phyloP scores from a whole-genome alignment of 495 filamentous ascomycete species.

The Aspergillus campestris region DNA sequence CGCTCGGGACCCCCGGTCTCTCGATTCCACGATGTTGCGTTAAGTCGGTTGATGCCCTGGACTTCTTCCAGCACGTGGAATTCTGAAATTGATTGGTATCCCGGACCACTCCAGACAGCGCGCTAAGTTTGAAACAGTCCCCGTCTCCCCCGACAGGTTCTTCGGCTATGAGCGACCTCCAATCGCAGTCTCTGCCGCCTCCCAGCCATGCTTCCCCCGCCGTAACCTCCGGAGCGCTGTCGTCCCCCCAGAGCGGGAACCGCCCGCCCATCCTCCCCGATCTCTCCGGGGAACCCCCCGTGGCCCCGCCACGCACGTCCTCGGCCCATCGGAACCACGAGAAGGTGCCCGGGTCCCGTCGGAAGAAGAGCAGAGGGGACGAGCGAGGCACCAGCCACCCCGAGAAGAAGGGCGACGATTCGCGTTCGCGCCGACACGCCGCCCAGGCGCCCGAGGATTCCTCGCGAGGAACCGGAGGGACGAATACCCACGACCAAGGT shows the following conservation, averaged over 20 bases:
- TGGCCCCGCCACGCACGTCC: slow-evolving; percentile 38
- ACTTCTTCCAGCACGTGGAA: not conserved
- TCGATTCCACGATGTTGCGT: slow-evolving; percentile 32
- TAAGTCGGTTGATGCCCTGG: not conserved
- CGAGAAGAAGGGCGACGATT: slow-evolving; percentile 23
- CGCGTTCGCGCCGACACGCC: slow-evolving; percentile 23
- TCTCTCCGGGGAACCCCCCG: slow-evolving; percentile 29
- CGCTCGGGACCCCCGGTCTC: slow-evolving; percentile 20
- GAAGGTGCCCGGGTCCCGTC: slow-evolving; percentile 26
- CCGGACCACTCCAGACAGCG: not conserved
- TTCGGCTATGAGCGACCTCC: slow-evolving; percentile 39
- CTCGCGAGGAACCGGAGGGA: slow-evolving; percentile 13
- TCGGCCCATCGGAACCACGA: slow-evolving; percentile 34
- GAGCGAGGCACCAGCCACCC: slow-evolving; percentile 25
- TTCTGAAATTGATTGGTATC: not conserved
- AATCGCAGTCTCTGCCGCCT: slow-evolving; percentile 27
- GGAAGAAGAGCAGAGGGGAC: slow-evolving; percentile 24
- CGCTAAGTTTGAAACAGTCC: slow-evolving; percentile 25
- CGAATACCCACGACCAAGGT: slow-evolving; percentile 3
- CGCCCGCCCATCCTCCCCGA: slow-evolving; percentile 30
- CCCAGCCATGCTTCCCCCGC: slow-evolving; percentile 26
- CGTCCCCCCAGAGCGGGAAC: slow-evolving; percentile 24
- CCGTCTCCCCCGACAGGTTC: slow-evolving; percentile 25
- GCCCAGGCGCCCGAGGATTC: slow-evolving; percentile 21
- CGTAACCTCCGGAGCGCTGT: slow-evolving; percentile 18